Evolutionary conservation across 345 rosid species (phyloP).

Genomic region (Hibiscus trionum): DNA sequence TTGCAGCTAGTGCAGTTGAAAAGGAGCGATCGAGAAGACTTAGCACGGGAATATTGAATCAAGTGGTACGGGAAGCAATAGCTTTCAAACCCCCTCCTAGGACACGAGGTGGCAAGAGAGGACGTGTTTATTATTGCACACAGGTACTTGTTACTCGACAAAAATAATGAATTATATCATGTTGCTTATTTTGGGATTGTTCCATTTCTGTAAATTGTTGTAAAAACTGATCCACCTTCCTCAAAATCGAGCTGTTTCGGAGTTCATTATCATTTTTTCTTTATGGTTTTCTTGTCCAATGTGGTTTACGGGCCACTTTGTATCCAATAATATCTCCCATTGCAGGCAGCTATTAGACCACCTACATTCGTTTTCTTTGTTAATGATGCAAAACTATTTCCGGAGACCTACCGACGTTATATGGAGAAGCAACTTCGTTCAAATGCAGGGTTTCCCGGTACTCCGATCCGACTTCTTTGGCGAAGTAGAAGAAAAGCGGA

Average conservation of each 20-base stretch:
- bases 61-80: slow-evolving; percentile 75
- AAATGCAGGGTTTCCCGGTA: slow-evolving; percentile 81
- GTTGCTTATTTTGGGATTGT: neutral
- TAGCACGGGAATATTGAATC: slow-evolving; percentile 72
- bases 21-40: slow-evolving; percentile 92
- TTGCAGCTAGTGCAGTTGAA: slow-evolving; percentile 68
- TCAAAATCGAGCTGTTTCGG: neutral
- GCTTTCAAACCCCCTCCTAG: slow-evolving; percentile 93
- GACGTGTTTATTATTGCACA: slow-evolving; percentile 85
- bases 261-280: neutral
- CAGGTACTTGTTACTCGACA: slow-evolving; percentile 45
- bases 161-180: neutral
- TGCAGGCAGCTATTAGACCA: slow-evolving; percentile 95
- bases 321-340: slow-evolving; percentile 10
- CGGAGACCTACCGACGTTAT: slow-evolving; percentile 81
- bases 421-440: slow-evolving; percentile 92
- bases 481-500: slow-evolving; percentile 78
- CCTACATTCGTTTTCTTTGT: slow-evolving; percentile 96
- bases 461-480: slow-evolving; percentile 90
- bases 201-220: neutral
- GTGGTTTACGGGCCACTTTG: neutral
- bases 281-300: neutral
- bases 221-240: neutral
- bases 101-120: slow-evolving; percentile 84
- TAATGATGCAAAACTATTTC: slow-evolving; percentile 79